Percentiles rank a stretch among this genome's conserved stretches.
These are phyloP conservation scores for Apiotrichum veenhuisii DNA, from an alignment of 1,284 basidiomycete species.

Conservation along the genomic window DNA sequence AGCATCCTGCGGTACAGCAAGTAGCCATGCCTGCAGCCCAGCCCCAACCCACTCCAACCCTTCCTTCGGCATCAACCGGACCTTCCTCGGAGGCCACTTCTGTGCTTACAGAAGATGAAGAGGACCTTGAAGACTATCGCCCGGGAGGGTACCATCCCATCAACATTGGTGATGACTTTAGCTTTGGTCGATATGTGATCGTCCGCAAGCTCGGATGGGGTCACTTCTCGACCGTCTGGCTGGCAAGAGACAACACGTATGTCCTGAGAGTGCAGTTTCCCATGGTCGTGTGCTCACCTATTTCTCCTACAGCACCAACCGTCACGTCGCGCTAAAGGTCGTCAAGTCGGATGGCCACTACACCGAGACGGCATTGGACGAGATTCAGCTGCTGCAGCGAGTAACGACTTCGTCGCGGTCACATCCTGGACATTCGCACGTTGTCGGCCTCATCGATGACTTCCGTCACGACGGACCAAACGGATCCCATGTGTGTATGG, in stretches of 20 bases:
- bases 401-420: conserved; percentile 78
- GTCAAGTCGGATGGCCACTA: conserved; percentile 97
- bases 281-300: conserved; percentile 1
- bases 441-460: conserved; percentile 95
- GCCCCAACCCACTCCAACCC: conserved; percentile 9
- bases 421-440: conserved; percentile 58
- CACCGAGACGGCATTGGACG: conserved; percentile 96
- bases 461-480: conserved; percentile 96
- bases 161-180: conserved; percentile 89
- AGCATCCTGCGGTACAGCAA: not conserved
- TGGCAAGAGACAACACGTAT: conserved; percentile 79
- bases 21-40: conserved; percentile 16
- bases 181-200: conserved; percentile 80
- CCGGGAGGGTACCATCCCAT: conserved; percentile 94
- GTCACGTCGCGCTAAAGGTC: conserved; percentile 97
- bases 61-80: conserved; percentile 22
- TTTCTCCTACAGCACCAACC: conserved; percentile 69
- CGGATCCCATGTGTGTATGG: conserved; percentile 98
- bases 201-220: conserved; percentile 97
- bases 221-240: conserved; percentile 94
- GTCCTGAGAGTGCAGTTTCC: conserved; percentile 43
- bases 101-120: conserved; percentile 51
- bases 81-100: conserved; percentile 40
- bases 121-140: conserved; percentile 65
- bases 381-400: conserved; percentile 95